phyloP scores from a whole-genome alignment of 805 yeast species.

The Candida ascalaphidarum region DNA sequence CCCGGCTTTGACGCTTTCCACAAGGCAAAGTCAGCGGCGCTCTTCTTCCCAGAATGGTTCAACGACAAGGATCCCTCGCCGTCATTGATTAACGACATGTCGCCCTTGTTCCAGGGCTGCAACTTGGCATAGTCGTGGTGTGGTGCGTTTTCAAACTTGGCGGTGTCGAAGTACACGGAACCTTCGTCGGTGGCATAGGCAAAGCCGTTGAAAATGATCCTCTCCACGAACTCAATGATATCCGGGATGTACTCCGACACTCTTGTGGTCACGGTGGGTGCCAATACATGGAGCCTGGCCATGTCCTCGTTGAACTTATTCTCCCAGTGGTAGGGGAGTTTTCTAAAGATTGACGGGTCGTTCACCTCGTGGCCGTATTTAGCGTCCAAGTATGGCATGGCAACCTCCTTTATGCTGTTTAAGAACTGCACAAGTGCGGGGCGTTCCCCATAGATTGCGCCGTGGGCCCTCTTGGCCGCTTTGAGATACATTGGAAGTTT shows the following conservation, averaged over 20 bases:
- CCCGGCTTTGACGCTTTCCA: conserved; percentile 98
- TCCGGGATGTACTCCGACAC: conserved; percentile 96
- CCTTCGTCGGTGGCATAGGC: conserved; percentile 84
- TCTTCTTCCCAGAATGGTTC: conserved; percentile 53
- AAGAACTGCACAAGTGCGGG: conserved; percentile 33
- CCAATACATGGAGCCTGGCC: conserved; percentile 74
- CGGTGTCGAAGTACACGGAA: conserved; percentile 93
- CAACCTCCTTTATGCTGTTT: conserved; percentile 56
- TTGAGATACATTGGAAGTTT: conserved; percentile 79
- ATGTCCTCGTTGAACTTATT: conserved; percentile 76
- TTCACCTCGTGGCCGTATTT: conserved; percentile 68
- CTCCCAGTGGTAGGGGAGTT: conserved; percentile 88
- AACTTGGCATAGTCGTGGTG: conserved; percentile 86
- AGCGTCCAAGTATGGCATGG: conserved; percentile 65
- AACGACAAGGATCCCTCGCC: conserved; percentile 83
- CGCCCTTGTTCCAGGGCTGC: conserved; percentile 97
- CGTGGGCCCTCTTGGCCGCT: conserved; percentile 47
- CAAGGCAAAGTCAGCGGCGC: conserved; percentile 83
- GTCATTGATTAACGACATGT: conserved; percentile 75
- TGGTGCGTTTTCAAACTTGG: conserved; percentile 60
- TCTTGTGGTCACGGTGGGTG: conserved; percentile 82
- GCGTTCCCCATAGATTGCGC: conserved; percentile 27
- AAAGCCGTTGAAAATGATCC: conserved; percentile 70
- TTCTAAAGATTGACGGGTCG: conserved; percentile 77
- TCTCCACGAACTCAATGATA: conserved; percentile 69